phyloP scores from a whole-genome alignment of 2,329 filamentous ascomycete genomes.

The Pestalotiopsis sp. region DNA sequence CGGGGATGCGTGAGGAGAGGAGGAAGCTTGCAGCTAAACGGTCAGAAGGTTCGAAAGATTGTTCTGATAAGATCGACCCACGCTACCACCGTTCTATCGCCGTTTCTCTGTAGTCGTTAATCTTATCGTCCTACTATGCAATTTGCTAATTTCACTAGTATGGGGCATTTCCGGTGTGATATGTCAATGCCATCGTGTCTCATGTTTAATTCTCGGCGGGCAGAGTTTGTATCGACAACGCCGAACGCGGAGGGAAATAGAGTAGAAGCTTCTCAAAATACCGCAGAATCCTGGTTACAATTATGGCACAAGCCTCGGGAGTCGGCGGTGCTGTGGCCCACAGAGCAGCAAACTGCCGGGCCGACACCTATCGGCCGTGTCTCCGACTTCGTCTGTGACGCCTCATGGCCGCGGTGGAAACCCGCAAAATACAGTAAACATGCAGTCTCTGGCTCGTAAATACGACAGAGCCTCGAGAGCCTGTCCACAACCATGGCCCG shows the following conservation, averaged over 20 bases:
- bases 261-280: not conserved
- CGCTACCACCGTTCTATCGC: not conserved
- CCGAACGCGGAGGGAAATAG: not conserved
- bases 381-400: not conserved
- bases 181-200: not conserved
- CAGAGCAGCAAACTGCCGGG: not conserved
- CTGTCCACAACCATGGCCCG: not conserved
- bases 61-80: not conserved
- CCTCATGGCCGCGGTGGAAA: not conserved
- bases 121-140: not conserved
- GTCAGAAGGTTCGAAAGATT: not conserved
- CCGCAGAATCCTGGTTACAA: not conserved
- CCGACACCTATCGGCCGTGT: not conserved
- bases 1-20: not conserved
- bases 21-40: not conserved
- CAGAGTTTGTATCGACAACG: not conserved
- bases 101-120: not conserved
- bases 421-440: not conserved
- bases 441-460: not conserved
- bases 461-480: not conserved
- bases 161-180: not conserved
- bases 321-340: not conserved
- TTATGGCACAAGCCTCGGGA: not conserved
- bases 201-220: not conserved
- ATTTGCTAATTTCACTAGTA: not conserved